A percentile compares a stretch with the other conserved stretches of the same genome.
These are phyloP conservation scores for Carex myosuroides DNA, from an alignment of 176 grass and related monocot species.

Conservation along the genomic window DNA sequence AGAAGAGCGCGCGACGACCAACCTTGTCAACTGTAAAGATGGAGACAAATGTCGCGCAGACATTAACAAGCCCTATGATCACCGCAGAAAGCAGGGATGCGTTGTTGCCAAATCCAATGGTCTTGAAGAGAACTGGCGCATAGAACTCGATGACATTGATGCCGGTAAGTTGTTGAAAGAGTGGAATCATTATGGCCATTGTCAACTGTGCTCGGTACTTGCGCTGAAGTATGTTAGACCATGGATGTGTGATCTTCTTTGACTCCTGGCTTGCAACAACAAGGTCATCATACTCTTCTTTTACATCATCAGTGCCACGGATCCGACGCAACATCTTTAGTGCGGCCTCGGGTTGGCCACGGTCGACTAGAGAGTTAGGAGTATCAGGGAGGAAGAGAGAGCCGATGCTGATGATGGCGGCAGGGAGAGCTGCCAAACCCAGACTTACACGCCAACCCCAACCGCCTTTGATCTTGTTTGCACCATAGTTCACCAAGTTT, in stretches of 20 bases:
- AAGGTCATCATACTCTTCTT: conserved; percentile 35
- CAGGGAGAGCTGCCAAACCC: conserved; percentile 33
- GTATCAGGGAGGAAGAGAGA: conserved; percentile 38
- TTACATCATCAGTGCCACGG: conserved; percentile 36
- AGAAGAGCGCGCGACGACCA: conserved; percentile 32
- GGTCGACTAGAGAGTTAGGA: conserved; percentile 49
- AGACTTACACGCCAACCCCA: conserved; percentile 45
- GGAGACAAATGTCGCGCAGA: conserved; percentile 30
- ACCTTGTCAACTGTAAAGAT: conserved; percentile 36
- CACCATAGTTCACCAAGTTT: conserved; percentile 42
- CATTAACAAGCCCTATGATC: conserved; percentile 36
- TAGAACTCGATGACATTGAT: conserved; percentile 49
- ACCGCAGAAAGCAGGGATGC: conserved; percentile 29
- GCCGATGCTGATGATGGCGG: conserved; percentile 32
- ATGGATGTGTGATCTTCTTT: conserved; percentile 32
- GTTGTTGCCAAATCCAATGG: conserved; percentile 29
- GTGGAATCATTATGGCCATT: conserved; percentile 45
- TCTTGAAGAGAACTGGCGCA: conserved; percentile 38
- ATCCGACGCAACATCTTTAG: conserved; percentile 13
- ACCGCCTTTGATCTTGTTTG: conserved; percentile 33
- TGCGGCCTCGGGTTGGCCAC: conserved; percentile 21
- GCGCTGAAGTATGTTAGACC: conserved; percentile 32
- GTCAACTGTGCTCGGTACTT: conserved; percentile 34
- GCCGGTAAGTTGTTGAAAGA: conserved; percentile 47
- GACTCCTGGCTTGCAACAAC: conserved; percentile 32